A percentile compares a stretch with the other conserved stretches of the same genome.
These are phyloP conservation scores for Sphagnum magellanicum DNA, from an alignment of 228 moss, liverwort and hornwort species.

Conservation along the genomic window DNA sequence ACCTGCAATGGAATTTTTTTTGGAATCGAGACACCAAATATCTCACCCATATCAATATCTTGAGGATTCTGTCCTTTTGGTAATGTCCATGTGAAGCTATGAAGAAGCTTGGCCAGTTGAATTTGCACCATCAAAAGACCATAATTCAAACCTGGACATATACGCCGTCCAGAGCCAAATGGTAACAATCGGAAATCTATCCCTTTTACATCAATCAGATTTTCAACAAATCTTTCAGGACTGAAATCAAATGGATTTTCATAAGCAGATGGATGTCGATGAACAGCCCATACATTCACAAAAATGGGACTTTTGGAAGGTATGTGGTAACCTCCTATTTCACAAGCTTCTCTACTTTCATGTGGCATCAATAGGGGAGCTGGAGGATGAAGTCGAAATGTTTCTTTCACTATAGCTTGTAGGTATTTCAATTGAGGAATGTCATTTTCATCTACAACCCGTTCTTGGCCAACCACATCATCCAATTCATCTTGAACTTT, in stretches of 20 bases:
- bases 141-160: constrained; percentile 22
- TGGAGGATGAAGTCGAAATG: constrained; percentile 2
- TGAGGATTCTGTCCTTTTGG: constrained; percentile 15
- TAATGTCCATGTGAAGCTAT: constrained; percentile 26
- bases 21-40: constrained; percentile 5
- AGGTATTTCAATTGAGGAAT: constrained; percentile 3
- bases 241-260: constrained; percentile 7
- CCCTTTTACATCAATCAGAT: constrained; percentile 7
- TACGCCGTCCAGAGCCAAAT: constrained; percentile 28
- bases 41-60: constrained; percentile 22
- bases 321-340: constrained; percentile 9
- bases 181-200: constrained; percentile 18
- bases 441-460: constrained; percentile 5
- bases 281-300: constrained; percentile 7
- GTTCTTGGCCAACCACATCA: constrained; percentile 3
- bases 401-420: constrained; percentile 6
- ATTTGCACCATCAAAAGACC: constrained; percentile 14
- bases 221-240: background rate
- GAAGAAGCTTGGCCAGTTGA: constrained; percentile 22
- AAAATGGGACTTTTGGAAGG: constrained; percentile 2
- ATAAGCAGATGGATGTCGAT: constrained; percentile 8
- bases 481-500: constrained; percentile 8
- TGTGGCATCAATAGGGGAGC: constrained; percentile 5
- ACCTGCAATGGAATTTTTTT: constrained; percentile 2
- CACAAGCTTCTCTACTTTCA: constrained; percentile 1